phyloP scores from a whole-genome alignment of 768 basidiomycete genomes.

The Chalciporus chontae region DNA sequence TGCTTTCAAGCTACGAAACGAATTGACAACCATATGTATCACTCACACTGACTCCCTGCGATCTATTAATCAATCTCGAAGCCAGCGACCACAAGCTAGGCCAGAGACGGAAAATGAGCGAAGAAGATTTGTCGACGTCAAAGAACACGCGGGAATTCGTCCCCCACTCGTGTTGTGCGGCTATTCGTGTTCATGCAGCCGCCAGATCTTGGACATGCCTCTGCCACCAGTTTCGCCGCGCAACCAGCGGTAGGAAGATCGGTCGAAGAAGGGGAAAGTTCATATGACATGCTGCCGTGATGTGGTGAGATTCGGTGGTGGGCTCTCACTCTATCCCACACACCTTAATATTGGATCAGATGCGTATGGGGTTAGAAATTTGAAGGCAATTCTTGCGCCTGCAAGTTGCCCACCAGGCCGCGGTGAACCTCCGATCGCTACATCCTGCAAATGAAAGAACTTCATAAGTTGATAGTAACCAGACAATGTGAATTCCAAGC shows the following conservation, averaged over 20 bases:
- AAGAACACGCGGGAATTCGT: background rate
- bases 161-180: background rate
- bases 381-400: no score
- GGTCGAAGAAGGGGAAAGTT: background rate
- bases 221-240: background rate
- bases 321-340: background rate
- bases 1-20: background rate
- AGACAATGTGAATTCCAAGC: background rate
- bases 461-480: no score
- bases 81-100: background rate
- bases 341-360: background rate
- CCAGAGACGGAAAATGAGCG: background rate
- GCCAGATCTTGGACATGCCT: background rate
- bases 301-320: no score
- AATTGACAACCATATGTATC: background rate
- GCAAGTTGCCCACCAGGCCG: no score
- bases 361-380: background rate
- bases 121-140: background rate
- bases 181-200: no score
- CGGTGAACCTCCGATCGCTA: no score
- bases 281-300: slow-evolving; percentile 9
- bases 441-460: no score
- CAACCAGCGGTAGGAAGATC: background rate
- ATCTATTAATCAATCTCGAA: background rate
- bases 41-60: background rate